Evolutionary conservation across 768 basidiomycete species (phyloP).

Genomic region (Calocybe indica): DNA sequence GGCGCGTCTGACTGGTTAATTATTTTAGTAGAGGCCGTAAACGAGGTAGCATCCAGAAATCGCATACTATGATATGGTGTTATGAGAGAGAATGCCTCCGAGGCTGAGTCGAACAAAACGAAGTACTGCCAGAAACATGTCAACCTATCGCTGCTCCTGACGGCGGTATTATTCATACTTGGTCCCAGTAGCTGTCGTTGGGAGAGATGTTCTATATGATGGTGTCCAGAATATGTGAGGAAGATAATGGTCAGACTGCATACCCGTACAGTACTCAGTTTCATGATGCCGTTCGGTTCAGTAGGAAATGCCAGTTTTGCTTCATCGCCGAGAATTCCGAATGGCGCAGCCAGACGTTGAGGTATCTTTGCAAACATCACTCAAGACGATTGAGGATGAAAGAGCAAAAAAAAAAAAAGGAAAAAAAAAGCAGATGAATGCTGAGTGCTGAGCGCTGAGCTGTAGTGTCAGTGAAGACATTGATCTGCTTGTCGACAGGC

Average conservation of each 20-base stretch:
- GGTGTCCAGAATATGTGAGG: slow-evolving; percentile 1
- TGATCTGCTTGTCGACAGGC: too few species aligned
- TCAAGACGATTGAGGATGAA: neutral
- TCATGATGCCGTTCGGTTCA: slow-evolving; percentile 73
- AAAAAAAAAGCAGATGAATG: too few species aligned
- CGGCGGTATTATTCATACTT: slow-evolving; percentile 40
- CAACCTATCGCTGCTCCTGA: neutral
- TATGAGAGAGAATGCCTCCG: slow-evolving; percentile 88
- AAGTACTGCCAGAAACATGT: slow-evolving; percentile 51
- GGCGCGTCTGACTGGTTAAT: slow-evolving; percentile 66
- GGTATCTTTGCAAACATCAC: slow-evolving; percentile 71
- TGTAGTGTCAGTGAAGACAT: too few species aligned
- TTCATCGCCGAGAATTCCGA: slow-evolving; percentile 79
- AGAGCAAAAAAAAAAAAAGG: neutral
- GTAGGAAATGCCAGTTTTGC: slow-evolving; percentile 87
- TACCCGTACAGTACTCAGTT: slow-evolving; percentile 69
- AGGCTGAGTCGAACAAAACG: slow-evolving; percentile 80
- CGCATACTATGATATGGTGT: slow-evolving; percentile 77
- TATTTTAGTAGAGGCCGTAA: slow-evolving; percentile 6
- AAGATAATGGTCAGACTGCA: slow-evolving; percentile 19
- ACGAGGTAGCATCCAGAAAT: slow-evolving; percentile 1
- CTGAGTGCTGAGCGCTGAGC: too few species aligned
- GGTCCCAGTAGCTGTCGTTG: slow-evolving; percentile 85
- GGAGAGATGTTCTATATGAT: slow-evolving; percentile 60
- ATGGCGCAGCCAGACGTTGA: slow-evolving; percentile 65